Conservation (phyloP, 352 stramenopile species). For the Phytophthora agathidicida region DNA sequence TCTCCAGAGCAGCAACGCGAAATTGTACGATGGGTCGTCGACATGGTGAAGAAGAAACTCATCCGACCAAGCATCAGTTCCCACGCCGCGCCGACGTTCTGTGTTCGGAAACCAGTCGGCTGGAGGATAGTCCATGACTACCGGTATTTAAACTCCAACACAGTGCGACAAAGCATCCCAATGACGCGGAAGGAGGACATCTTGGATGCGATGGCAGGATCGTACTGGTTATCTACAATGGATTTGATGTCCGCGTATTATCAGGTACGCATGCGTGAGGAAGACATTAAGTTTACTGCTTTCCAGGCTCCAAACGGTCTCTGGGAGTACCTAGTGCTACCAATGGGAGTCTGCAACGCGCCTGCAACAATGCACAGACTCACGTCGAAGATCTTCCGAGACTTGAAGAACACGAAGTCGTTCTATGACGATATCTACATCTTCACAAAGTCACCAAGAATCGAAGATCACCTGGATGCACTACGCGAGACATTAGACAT, state of each 20-base stretch:
- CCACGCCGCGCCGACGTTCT: not conserved
- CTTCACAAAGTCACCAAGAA: not conserved
- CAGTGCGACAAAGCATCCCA: not conserved
- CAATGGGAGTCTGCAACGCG: not conserved
- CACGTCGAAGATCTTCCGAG: not conserved
- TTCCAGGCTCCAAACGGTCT: not conserved
- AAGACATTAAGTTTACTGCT: slow-evolving; percentile 4
- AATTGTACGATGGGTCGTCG: too few relatives aligned
- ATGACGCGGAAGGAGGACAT: not conserved
- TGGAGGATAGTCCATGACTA: slow-evolving; percentile 5
- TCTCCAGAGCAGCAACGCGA: too few relatives aligned
- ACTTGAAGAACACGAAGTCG: slow-evolving; percentile 1
- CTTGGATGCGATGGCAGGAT: not conserved
- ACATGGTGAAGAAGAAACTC: too few relatives aligned
- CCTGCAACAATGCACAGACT: not conserved
- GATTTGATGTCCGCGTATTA: slow-evolving; percentile 4
- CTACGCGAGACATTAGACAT: not conserved
- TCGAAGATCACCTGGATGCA: not conserved
- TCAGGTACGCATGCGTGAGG: slow-evolving; percentile 1
- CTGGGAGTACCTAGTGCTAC: slow-evolving; percentile 9
- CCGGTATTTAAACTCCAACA: not conserved
- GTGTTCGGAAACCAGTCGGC: not conserved
- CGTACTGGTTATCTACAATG: slow-evolving; percentile 2
- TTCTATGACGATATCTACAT: slow-evolving; percentile 10
- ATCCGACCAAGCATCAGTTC: not conserved